Percentiles rank a stretch among this genome's conserved stretches.
phyloP scores from a whole-genome alignment of 805 yeast species.

The Candida golubevii region DNA sequence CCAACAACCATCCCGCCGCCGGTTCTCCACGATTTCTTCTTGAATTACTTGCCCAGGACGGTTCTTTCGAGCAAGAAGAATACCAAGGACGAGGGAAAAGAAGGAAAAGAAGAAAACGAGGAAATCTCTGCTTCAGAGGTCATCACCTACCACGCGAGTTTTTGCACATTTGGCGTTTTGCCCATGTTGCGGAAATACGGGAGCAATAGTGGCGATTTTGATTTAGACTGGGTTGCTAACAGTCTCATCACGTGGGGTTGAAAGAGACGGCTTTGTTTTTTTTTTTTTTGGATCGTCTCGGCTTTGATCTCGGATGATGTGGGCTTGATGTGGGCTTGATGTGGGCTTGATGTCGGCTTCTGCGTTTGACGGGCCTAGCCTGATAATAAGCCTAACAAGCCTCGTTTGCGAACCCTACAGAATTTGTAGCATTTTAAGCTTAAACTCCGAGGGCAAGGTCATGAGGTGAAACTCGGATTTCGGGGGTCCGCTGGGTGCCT shows the following conservation, averaged over 20 bases:
- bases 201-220: slow-evolving; percentile 23
- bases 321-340: too few species aligned
- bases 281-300: too few species aligned
- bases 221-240: slow-evolving; percentile 35
- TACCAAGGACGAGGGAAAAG: background rate
- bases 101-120: background rate
- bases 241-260: slow-evolving; percentile 22
- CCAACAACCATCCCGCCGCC: slow-evolving; percentile 33
- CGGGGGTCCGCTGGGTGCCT: too few species aligned
- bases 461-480: too few species aligned
- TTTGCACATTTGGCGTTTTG: slow-evolving; percentile 17
- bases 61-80: slow-evolving; percentile 6
- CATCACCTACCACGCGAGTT: slow-evolving; percentile 14
- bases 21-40: slow-evolving; percentile 34
- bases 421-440: too few species aligned
- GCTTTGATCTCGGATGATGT: too few species aligned
- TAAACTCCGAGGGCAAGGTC: too few species aligned
- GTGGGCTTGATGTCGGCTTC: too few species aligned
- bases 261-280: too few species aligned
- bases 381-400: too few species aligned
- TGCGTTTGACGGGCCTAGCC: too few species aligned
- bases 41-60: slow-evolving; percentile 26
- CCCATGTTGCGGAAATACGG: slow-evolving; percentile 39
- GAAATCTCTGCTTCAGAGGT: background rate
- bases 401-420: too few species aligned